Conservation (phyloP, 768 basidiomycete genomes). For the Mycena rosella region DNA sequence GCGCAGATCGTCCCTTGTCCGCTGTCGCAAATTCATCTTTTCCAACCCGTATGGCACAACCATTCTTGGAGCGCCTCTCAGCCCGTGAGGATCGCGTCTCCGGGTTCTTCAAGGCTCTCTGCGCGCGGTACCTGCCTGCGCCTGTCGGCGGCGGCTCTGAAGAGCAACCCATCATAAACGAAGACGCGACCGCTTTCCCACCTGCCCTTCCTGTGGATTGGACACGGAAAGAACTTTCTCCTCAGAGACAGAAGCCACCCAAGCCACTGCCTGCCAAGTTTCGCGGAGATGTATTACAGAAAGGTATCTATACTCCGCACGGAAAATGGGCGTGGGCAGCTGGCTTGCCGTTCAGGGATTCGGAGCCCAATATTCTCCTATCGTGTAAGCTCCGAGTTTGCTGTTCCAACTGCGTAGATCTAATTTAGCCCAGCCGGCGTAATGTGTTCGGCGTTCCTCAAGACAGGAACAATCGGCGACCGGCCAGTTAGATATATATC, state of each 20-base stretch:
- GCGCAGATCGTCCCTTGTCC: conserved; percentile 18
- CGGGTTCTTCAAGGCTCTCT: conserved; percentile 25
- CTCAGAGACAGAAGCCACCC: background rate
- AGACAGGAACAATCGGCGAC: conserved; percentile 46
- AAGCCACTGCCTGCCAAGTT: conserved; percentile 14
- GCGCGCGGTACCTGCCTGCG: conserved; percentile 16
- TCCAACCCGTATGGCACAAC: background rate
- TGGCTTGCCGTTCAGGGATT: conserved; percentile 32
- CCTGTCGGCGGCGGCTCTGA: background rate
- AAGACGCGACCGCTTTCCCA: background rate
- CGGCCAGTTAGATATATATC: conserved; percentile 50
- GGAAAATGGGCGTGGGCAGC: conserved; percentile 39
- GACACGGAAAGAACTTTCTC: background rate
- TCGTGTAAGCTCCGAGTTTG: conserved; percentile 31
- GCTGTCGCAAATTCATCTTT: conserved; percentile 2
- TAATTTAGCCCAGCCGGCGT: conserved; percentile 43
- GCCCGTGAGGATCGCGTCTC: conserved; percentile 18
- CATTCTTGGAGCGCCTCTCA: conserved; percentile 14
- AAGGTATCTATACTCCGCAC: conserved; percentile 33
- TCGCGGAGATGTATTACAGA: conserved; percentile 14
- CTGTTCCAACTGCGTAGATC: background rate
- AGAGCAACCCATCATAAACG: background rate
- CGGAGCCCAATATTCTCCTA: conserved; percentile 25
- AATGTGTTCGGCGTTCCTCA: conserved; percentile 53
- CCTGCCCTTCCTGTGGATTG: conserved; percentile 27